Evolutionary conservation across 805 yeast species (phyloP).

Genomic region (Candida montana): DNA sequence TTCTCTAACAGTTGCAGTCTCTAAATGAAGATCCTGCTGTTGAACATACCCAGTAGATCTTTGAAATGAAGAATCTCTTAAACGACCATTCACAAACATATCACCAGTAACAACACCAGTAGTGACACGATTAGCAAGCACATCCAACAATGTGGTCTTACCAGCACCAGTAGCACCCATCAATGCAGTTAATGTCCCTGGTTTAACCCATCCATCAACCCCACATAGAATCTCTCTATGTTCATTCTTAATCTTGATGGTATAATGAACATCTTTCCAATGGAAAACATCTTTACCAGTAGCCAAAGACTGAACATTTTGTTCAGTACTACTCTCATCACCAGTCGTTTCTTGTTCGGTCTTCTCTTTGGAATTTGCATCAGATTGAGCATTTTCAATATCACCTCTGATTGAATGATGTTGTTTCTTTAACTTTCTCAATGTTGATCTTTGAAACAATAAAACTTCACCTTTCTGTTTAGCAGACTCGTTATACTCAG

Average conservation of each 20-base stretch:
- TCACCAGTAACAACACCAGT: slow-evolving; percentile 69
- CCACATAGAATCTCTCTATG: slow-evolving; percentile 54
- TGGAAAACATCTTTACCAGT: slow-evolving; percentile 53
- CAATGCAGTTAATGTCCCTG: slow-evolving; percentile 74
- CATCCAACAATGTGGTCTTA: slow-evolving; percentile 68
- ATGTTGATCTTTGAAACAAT: slow-evolving; percentile 47
- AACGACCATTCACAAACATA: slow-evolving; percentile 59
- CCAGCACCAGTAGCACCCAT: slow-evolving; percentile 84
- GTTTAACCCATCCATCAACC: slow-evolving; percentile 81
- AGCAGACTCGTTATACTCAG: slow-evolving; percentile 57
- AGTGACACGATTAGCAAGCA: slow-evolving; percentile 64
- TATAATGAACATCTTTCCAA: slow-evolving; percentile 73
- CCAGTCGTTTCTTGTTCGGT: slow-evolving; percentile 14
- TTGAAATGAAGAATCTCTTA: slow-evolving; percentile 56
- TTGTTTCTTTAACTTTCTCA: slow-evolving; percentile 41
- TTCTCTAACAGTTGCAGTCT: slow-evolving; percentile 65
- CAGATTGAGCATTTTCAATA: slow-evolving; percentile 2
- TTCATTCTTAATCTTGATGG: slow-evolving; percentile 56
- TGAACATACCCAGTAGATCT: slow-evolving; percentile 56
- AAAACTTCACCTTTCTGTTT: slow-evolving; percentile 67
- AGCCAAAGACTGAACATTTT: slow-evolving; percentile 25
- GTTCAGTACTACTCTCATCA: slow-evolving; percentile 9
- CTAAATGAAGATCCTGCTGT: slow-evolving; percentile 69
- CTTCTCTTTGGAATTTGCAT: slow-evolving; percentile 23
- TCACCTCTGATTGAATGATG: slow-evolving; percentile 23